Conservation (phyloP, 208 protist species). For the Trypanosoma scelopori region DNA sequence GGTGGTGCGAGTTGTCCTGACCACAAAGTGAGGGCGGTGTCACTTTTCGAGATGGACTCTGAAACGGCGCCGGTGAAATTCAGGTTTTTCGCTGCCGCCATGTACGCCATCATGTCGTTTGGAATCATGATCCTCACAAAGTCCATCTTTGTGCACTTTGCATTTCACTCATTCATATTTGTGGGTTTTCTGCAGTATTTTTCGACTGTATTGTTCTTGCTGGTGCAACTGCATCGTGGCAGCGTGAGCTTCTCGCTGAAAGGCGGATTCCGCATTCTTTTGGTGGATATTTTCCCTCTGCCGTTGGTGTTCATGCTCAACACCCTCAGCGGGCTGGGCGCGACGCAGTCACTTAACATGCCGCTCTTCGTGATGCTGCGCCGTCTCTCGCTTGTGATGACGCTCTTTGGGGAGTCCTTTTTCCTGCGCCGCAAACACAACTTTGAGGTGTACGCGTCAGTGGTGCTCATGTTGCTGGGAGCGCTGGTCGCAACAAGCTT, state of each 20-base stretch:
- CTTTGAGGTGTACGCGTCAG: constrained; percentile 5
- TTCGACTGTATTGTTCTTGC: constrained; percentile 6
- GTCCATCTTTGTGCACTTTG: constrained; percentile 35
- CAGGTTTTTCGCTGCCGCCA: constrained; percentile 21
- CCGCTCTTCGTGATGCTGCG: constrained; percentile 39
- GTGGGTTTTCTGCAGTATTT: constrained; percentile 38
- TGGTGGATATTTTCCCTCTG: constrained; percentile 33
- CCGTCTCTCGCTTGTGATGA: constrained; percentile 44
- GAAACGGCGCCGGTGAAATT: neutral
- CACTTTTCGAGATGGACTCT: neutral
- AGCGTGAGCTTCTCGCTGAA: constrained; percentile 17
- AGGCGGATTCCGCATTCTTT: constrained; percentile 7
- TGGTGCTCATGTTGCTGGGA: constrained; percentile 30
- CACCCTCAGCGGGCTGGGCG: constrained; percentile 36
- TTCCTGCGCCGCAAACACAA: constrained; percentile 16
- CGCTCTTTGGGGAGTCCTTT: constrained; percentile 24
- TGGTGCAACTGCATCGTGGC: constrained; percentile 9
- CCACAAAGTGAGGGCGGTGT: neutral
- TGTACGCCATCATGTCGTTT: constrained; percentile 30
- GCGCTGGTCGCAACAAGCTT: constrained; percentile 27
- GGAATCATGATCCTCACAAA: constrained; percentile 47
- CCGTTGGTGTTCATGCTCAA: constrained; percentile 39
- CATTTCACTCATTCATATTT: constrained; percentile 32
- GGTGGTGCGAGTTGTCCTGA: neutral
- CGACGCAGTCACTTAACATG: constrained; percentile 39